Base-by-base conservation (phyloP, 495 filamentous ascomycete species). In the Sphaerosporella brunnea region DNA sequence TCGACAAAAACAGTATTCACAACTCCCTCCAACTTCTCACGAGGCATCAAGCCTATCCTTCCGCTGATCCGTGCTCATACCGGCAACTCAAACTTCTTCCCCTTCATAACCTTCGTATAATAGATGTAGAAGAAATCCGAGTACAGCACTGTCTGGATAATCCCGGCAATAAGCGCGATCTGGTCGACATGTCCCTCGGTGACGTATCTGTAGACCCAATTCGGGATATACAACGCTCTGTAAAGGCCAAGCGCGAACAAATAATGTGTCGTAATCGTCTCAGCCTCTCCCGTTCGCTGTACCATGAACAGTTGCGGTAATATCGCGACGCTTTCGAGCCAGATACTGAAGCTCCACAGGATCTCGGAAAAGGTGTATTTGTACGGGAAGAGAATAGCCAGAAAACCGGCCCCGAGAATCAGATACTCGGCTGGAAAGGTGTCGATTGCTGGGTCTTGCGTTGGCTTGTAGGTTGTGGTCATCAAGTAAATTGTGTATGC, bases 61-160 rank as follows among this genome's bases (percentile, higher is more conserved):
- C n/a, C n/a, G n/a, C n/a, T n/a, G n/a, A n/a, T n/a, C n/a, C n/a
- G n/a, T n/a, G n/a, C n/a, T n/a, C n/a, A 90, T 52, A 88, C 83
- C 13, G 83, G 83, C 45, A 90, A 66, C 63, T 83, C 82, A 61
- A 90, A 90, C 65, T 81, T 86, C 71, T 84, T 81, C 43, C 83
- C 83, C 66, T 86, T 84, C 69, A 87, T 66, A 32, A 90, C 78
- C 66, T 92, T 93, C 36, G 79, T 93, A 63, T 93, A 97, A 66
- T 97, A 97, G 52, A 97, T 93, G 71, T 84, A 97, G 71, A 97
- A 97, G 69, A 97, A 97, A 66, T 97, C 90, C 45, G 84, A 93
- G 66, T 97, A 97, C 43, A 96, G 70, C 21, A 96, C 64, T 18
- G 90, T 96, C 70, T 97, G 90, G 50, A 94, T 68, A 23, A 94